phyloP scores from a whole-genome alignment of 805 yeast genomes.

The Pichia nanzhaoensis region DNA sequence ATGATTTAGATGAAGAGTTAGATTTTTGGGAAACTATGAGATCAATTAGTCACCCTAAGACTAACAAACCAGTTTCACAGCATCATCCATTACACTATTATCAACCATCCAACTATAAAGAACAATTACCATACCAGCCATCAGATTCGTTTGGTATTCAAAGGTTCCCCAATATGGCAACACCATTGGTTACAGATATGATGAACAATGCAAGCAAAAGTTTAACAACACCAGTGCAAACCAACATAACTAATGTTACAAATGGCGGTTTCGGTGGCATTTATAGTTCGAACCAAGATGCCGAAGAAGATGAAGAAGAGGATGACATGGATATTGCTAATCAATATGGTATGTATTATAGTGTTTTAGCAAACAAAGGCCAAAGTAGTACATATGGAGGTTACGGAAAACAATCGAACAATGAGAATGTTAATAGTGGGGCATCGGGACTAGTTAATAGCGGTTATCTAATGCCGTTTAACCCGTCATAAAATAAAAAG shows the following conservation, averaged over 20 bases:
- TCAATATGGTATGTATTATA: conserved; percentile 31
- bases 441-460: conserved; percentile 12
- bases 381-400: neutral
- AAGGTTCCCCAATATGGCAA: conserved; percentile 14
- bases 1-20: conserved; percentile 52
- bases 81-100: conserved; percentile 47
- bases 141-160: conserved; percentile 17
- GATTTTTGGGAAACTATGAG: conserved; percentile 72
- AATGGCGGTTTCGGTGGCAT: conserved; percentile 11
- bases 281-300: conserved; percentile 9
- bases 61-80: conserved; percentile 40
- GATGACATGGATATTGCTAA: conserved; percentile 27
- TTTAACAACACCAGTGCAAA: conserved; percentile 4
- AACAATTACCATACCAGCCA: conserved; percentile 15
- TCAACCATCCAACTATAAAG: conserved; percentile 21
- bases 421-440: conserved; percentile 1
- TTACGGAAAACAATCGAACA: conserved; percentile 6
- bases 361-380: conserved; percentile 22
- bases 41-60: conserved; percentile 40
- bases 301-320: conserved; percentile 25
- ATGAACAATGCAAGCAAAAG: conserved; percentile 5
- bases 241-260: conserved; percentile 7
- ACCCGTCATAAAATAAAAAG: conserved; percentile 22
- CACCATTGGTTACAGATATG: conserved; percentile 9
- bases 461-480: conserved; percentile 28